Percentiles rank a stretch among this genome's conserved stretches.
These are phyloP conservation scores for Leccinum disarticulatum DNA, from an alignment of 768 basidiomycete genomes.

Conservation along the genomic window DNA sequence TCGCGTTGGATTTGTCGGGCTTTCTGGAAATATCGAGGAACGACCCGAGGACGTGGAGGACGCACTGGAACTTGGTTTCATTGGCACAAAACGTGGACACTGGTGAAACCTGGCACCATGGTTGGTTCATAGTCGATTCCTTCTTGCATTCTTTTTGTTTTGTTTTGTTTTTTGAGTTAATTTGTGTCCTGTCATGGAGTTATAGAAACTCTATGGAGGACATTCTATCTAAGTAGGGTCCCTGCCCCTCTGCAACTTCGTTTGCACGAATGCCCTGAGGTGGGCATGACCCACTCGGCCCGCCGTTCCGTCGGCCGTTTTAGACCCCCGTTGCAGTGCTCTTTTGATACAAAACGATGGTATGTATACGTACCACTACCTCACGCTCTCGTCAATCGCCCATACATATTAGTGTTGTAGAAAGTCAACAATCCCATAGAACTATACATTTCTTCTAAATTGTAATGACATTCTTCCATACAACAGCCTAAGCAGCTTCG, in stretches of 20 bases:
- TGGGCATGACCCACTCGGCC: too few species aligned
- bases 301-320: too few species aligned
- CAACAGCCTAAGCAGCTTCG: background rate
- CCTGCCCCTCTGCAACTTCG: too few species aligned
- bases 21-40: constrained; percentile 36
- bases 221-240: too few species aligned
- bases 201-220: too few species aligned
- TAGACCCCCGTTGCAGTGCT: too few species aligned
- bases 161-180: too few species aligned
- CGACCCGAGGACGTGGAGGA: constrained; percentile 44
- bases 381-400: background rate
- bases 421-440: background rate
- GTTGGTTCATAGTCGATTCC: background rate
- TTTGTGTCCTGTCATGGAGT: too few species aligned
- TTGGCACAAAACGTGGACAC: constrained; percentile 47
- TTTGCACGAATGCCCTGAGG: too few species aligned
- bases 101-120: constrained; percentile 38
- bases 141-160: background rate
- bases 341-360: too few species aligned
- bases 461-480: background rate
- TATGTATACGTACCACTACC: background rate
- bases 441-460: background rate
- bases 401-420: background rate
- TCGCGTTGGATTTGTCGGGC: constrained; percentile 51
- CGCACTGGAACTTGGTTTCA: constrained; percentile 55